Conservation (phyloP, 2,329 filamentous ascomycete genomes). For the Stromatinia cepivora region DNA sequence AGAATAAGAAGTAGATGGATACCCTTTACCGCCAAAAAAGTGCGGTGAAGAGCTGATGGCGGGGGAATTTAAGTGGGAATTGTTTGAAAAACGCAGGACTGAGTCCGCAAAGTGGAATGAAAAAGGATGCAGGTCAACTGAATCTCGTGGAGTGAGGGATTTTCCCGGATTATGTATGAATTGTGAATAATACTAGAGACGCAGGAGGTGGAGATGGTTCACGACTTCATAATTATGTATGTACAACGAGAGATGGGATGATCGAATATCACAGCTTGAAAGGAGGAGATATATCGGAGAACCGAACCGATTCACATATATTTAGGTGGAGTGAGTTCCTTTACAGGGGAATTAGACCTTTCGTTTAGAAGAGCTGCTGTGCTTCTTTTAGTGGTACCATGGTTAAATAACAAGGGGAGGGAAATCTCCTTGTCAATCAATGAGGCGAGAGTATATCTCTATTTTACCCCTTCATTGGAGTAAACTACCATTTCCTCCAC, state of each 20-base stretch:
- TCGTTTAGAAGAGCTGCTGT: neutral
- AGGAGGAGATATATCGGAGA: conserved; percentile 8
- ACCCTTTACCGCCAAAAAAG: conserved; percentile 19
- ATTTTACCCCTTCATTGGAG: conserved; percentile 15
- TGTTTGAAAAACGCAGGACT: neutral
- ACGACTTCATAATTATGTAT: conserved; percentile 4
- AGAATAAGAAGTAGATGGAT: neutral
- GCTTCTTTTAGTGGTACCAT: neutral
- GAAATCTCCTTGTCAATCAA: conserved; percentile 11
- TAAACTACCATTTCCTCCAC: neutral
- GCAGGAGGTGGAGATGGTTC: conserved; percentile 2
- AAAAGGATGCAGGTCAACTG: neutral
- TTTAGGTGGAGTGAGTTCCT: conserved; percentile 2
- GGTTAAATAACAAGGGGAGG: neutral
- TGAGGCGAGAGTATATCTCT: neutral
- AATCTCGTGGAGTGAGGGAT: conserved; percentile 4
- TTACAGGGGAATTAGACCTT: neutral
- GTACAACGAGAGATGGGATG: conserved; percentile 11
- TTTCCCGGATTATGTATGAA: neutral
- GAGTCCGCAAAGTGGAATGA: neutral
- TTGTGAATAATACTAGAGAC: neutral
- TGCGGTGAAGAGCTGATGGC: conserved; percentile 20
- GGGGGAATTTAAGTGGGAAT: conserved; percentile 16
- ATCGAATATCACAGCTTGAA: neutral
- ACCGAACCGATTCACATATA: neutral